phyloP scores from a whole-genome alignment of 306 rosid species.

The Cucurbita argyrosperma region DNA sequence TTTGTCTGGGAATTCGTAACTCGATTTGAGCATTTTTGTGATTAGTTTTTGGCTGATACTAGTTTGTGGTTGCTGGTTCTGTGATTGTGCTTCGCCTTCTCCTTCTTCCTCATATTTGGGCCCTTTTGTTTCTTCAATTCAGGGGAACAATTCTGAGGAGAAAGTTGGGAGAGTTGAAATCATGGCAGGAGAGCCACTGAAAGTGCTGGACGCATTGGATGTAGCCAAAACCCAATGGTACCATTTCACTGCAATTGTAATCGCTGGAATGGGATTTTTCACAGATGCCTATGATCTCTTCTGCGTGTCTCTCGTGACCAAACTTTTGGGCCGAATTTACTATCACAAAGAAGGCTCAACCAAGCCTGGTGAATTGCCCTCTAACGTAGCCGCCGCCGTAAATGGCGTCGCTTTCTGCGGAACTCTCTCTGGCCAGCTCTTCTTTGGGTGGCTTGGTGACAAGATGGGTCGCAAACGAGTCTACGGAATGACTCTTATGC shows the following conservation, averaged over 20 bases:
- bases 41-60: too few species aligned
- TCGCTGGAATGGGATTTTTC: constrained; percentile 92
- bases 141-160: background rate
- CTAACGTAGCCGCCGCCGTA: constrained; percentile 57
- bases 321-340: constrained; percentile 62
- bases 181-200: constrained; percentile 42
- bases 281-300: constrained; percentile 83
- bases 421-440: constrained; percentile 71
- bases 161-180: background rate
- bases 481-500: constrained; percentile 79
- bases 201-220: constrained; percentile 69
- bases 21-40: too few species aligned
- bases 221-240: constrained; percentile 84
- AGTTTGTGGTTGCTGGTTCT: too few species aligned
- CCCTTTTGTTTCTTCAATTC: background rate
- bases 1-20: too few species aligned
- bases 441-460: constrained; percentile 96
- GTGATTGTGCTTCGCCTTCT: too few species aligned
- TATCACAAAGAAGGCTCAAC: constrained; percentile 25
- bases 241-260: constrained; percentile 76
- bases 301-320: constrained; percentile 82
- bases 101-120: too few species aligned
- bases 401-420: constrained; percentile 86
- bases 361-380: constrained; percentile 49
- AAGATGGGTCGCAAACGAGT: constrained; percentile 73